These are phyloP conservation scores for Simmondsia chinensis DNA, from an alignment of 148 eudicot species.

Conservation along the genomic window DNA sequence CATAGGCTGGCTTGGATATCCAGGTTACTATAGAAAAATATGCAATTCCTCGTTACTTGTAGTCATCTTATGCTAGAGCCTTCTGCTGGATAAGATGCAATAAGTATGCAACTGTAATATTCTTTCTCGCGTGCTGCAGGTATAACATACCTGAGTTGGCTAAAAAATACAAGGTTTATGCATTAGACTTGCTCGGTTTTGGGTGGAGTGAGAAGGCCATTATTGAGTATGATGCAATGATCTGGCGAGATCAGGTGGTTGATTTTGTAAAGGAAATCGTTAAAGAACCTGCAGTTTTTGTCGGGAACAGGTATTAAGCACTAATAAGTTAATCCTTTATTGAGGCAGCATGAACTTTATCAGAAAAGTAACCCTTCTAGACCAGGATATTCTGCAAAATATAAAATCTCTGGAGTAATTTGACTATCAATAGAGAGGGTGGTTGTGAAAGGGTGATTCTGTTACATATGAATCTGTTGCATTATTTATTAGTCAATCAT, in stretches of 20 bases:
- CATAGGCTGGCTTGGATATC: no score
- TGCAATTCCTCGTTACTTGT: no score
- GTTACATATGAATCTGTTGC: no score
- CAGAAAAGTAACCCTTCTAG: no score
- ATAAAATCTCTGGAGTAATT: no score
- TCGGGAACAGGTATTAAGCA: conserved; percentile 67
- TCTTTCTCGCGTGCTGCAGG: conserved; percentile 29
- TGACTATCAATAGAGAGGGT: no score
- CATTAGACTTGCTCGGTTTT: conserved; percentile 88
- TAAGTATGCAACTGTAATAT: neutral
- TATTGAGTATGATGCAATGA: conserved; percentile 82
- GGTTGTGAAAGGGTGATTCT: no score
- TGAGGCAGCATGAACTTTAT: no score
- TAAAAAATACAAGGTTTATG: conserved; percentile 86
- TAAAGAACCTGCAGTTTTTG: conserved; percentile 77
- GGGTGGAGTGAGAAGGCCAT: conserved; percentile 99
- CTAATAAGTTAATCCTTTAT: neutral
- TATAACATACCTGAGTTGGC: conserved; percentile 97
- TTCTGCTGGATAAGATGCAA: neutral
- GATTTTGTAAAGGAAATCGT: conserved; percentile 90
- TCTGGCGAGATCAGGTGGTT: conserved; percentile 88
- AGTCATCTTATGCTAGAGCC: neutral
- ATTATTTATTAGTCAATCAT: no score
- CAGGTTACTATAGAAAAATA: no score
- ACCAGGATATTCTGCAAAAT: no score